Base-by-base conservation (phyloP, 305 asterid genomes). In the Striga hermonthica region DNA sequence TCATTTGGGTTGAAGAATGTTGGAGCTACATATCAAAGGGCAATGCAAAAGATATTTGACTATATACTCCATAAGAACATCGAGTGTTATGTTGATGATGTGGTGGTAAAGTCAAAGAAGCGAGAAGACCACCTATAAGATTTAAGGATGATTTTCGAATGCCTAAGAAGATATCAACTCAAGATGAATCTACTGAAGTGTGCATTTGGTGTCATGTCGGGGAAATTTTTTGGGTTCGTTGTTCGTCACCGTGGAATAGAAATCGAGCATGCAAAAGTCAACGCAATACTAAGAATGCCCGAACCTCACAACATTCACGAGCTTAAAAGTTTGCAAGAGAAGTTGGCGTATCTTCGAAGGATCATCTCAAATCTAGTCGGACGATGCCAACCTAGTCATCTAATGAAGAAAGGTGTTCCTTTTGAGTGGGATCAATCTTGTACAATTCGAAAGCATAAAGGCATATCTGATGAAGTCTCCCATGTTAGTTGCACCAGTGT, bases 391-490 rank as follows among this genome's bases (percentile, higher is more conserved):
- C 49, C 5, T 6, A 15, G 31, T 12, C 10, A 15, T 1, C 5
- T 53, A 3, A 52, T 39, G 54, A 65, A 39, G 15, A 54, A 65
- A 39, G 41, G 16, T 53, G 53, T 65, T 7, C 53, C 15, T 9
- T 54, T 66, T 41, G 34, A 66, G 0, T 41, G 35, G 57, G 55
- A 53, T 7, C 9, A n/a, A 5, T 8, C 71, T 35, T 49, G 37
- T 2, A 9, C 9, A 1, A 49, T 49, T 54, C 8, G 4, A 40
- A 40, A 28, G 44, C 13, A 47, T 59, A 43, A 59, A 48, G 22
- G 0, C 60, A 3, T 15, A 36, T 6, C 4, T 35, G 12, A 53
- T 60, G 50, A 64, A 64, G 43, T 1, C 16, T 48, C 36, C 22
- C 37, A 41, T 36, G n/a, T 41, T 12, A 60, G 38, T 47, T 4